Evolutionary conservation across 108 stramenopile genomes (phyloP).

Genomic region (Nitzschia palea): DNA sequence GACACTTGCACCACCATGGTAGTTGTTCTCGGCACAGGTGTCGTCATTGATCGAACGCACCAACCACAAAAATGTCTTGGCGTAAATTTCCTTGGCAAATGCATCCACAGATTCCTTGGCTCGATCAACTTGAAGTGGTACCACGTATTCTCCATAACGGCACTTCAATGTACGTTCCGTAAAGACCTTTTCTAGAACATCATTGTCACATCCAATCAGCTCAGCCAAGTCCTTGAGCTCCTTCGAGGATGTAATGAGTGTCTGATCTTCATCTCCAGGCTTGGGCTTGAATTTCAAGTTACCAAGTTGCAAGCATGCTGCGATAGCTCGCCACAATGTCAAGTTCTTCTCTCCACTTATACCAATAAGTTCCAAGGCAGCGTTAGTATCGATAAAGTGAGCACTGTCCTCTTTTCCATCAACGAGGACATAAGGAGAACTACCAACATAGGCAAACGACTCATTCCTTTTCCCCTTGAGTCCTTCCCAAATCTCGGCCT

Average conservation of each 20-base stretch:
- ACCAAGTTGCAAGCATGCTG: conserved; percentile 72
- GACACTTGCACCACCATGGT: conserved; percentile 24
- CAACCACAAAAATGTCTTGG: conserved; percentile 67
- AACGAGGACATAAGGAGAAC: neutral
- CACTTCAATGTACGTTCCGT: conserved; percentile 62
- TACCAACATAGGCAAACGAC: conserved; percentile 31
- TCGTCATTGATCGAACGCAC: conserved; percentile 51
- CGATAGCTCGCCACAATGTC: conserved; percentile 58
- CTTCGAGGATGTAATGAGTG: conserved; percentile 37
- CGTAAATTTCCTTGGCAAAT: conserved; percentile 88
- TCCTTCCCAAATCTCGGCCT: conserved; percentile 18
- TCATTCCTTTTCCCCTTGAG: neutral
- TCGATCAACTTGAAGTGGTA: conserved; percentile 27
- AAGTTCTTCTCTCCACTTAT: conserved; percentile 44
- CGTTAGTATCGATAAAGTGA: conserved; percentile 52
- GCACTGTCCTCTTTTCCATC: conserved; percentile 46
- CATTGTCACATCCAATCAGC: conserved; percentile 59
- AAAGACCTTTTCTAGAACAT: conserved; percentile 46
- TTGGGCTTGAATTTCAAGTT: conserved; percentile 62
- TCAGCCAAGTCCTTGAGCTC: conserved; percentile 52
- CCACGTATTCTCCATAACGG: neutral
- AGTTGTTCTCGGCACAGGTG: conserved; percentile 42
- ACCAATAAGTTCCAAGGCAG: conserved; percentile 50
- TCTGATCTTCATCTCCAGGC: conserved; percentile 30
- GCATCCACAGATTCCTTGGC: conserved; percentile 80